Percentiles rank a stretch among this genome's conserved stretches.
Conservation (phyloP, 2,329 filamentous ascomycete species). For the Pseudogymnoascus sp. region DNA sequence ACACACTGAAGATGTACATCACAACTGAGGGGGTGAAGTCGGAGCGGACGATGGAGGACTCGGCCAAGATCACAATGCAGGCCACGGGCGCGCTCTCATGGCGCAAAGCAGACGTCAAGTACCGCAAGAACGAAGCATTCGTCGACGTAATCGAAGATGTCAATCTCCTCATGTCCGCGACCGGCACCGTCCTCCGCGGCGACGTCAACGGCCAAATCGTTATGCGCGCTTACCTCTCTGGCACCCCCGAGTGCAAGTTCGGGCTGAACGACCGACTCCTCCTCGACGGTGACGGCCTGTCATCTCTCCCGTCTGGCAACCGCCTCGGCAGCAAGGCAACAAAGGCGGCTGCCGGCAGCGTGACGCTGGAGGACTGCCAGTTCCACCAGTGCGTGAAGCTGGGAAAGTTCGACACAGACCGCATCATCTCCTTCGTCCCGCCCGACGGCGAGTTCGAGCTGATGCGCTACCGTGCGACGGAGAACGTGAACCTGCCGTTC, state of each 20-base stretch:
- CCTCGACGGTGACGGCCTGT: slow-evolving; percentile 68
- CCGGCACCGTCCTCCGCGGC: slow-evolving; percentile 85
- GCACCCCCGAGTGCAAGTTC: slow-evolving; percentile 98
- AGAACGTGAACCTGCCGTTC: slow-evolving; percentile 98
- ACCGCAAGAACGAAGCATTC: slow-evolving; percentile 98
- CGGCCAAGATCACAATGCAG: slow-evolving; percentile 98
- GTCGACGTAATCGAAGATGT: slow-evolving; percentile 99
- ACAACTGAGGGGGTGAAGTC: slow-evolving; percentile 98
- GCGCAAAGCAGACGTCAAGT: slow-evolving; percentile 95
- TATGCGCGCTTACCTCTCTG: slow-evolving; percentile 95
- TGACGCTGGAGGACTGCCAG: slow-evolving; percentile 95
- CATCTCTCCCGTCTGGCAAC: slow-evolving; percentile 66
- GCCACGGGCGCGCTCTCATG: slow-evolving; percentile 94
- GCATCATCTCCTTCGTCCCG: slow-evolving; percentile 94
- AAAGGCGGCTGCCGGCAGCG: slow-evolving; percentile 88
- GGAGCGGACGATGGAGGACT: slow-evolving; percentile 78
- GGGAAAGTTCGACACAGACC: slow-evolving; percentile 90
- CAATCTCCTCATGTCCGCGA: slow-evolving; percentile 98
- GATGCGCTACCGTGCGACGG: slow-evolving; percentile 96
- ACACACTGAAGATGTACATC: slow-evolving; percentile 99
- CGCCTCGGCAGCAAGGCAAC: slow-evolving; percentile 79
- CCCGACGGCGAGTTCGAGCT: slow-evolving; percentile 97
- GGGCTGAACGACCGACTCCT: slow-evolving; percentile 92
- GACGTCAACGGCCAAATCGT: slow-evolving; percentile 97
- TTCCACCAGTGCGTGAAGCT: slow-evolving; percentile 99